Base-by-base conservation (phyloP, 306 rosid genomes). In the Rosa chinensis region DNA sequence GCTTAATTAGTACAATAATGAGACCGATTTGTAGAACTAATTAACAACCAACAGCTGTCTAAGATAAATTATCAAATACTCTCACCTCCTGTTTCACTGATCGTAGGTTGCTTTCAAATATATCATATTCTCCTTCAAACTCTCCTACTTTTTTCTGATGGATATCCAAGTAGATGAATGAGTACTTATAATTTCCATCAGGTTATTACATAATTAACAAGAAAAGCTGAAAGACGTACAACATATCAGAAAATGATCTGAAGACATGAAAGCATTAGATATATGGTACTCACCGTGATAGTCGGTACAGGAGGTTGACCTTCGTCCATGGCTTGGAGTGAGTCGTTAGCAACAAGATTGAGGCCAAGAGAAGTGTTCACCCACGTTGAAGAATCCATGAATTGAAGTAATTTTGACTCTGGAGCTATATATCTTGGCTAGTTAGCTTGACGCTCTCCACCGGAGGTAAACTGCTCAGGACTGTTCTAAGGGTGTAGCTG, bases 301-400 rank as follows among this genome's bases (percentile, higher is more conserved):
- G 11, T 21, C 70, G 10, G 4, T 7, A 86, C 90, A 69, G 76
- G 75, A 77, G 39, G 44, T 10, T 55, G 70, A 52, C 43, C 43
- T 40, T 16, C 10, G 47, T 74, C 68, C 0, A 44, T 40, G 6
- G 23, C 77, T 67, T 64, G 73, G 74, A 58, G 23, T 12, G 44
- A 28, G 25, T 59, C 37, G 76, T 32, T 37, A 81, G 93, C 87
- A 77, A 63, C 43, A 35, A 83, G 17, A 48, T 86, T 89, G 45
- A 94, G 97, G 76, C 89, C 83, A 68, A 92, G 89, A 84, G 89
- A 89, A 77, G 91, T 85, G 47, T 86, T 73, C 10, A 66, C 52
- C 79, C 76, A 16, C 43, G 4, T 73, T 52, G 79, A 73, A 10
- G 79, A 66, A n/a, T 82, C 85, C 85, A 82, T 77, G 55, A 28